Conservation (phyloP, 1,139 yeast species). For the Hemisphaericaspora lyxosophila region DNA sequence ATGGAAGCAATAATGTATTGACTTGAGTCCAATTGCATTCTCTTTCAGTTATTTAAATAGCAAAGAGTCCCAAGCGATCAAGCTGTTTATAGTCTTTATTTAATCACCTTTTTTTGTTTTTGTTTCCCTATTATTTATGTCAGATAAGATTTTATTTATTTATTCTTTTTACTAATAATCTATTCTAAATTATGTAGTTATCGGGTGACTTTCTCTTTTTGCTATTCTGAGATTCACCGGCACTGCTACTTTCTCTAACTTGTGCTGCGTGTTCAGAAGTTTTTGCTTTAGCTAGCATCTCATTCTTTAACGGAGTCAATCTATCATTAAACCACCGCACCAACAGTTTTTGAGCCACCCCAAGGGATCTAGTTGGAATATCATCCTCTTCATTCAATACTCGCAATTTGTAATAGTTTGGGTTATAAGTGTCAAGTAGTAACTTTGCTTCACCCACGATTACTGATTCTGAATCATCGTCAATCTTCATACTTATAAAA, state of each 20-base stretch:
- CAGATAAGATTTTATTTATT: slow-evolving; percentile 5
- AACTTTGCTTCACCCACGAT: slow-evolving; percentile 19
- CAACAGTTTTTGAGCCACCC: slow-evolving; percentile 17
- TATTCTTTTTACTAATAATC: slow-evolving; percentile 5
- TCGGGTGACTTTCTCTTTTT: slow-evolving; percentile 14
- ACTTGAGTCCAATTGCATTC: too few species aligned
- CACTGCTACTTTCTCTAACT: not conserved
- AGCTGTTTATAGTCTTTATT: slow-evolving; percentile 7
- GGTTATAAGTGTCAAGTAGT: slow-evolving; percentile 34
- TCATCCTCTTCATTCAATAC: slow-evolving; percentile 25
- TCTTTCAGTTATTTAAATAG: not conserved
- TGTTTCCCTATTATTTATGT: slow-evolving; percentile 7
- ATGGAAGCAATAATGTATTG: slow-evolving; percentile 24
- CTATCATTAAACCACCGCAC: slow-evolving; percentile 22
- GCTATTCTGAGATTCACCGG: slow-evolving; percentile 4
- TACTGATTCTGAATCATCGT: slow-evolving; percentile 24
- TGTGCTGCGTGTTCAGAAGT: not conserved
- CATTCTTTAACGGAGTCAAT: slow-evolving; percentile 11
- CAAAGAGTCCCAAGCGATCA: too few species aligned
- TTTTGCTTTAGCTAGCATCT: slow-evolving; percentile 3
- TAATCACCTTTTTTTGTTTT: slow-evolving; percentile 1
- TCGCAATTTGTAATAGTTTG: slow-evolving; percentile 18
- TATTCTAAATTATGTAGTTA: not conserved
- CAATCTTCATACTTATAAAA: slow-evolving; percentile 27
- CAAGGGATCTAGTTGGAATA: slow-evolving; percentile 20